Evolutionary conservation across 257 asterid genomes (phyloP).

Genomic region (Solanum clarkiae): DNA sequence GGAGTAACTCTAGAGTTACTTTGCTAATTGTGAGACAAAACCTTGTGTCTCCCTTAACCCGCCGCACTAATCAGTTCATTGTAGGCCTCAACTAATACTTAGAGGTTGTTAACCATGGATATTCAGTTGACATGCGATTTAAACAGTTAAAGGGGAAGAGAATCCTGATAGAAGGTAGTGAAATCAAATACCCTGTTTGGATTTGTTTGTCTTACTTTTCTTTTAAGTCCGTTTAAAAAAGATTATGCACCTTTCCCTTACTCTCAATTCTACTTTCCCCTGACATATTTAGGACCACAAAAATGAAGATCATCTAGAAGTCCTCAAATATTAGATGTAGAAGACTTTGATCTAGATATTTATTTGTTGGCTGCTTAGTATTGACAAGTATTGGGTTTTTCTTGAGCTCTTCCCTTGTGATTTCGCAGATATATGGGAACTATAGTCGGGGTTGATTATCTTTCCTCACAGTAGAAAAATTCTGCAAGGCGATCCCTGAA

Average conservation of each 20-base stretch:
- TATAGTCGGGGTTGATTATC: slow-evolving; percentile 52
- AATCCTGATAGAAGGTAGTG: slow-evolving; percentile 66
- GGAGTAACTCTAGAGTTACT: too few relatives aligned
- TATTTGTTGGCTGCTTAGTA: neutral
- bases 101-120: slow-evolving; percentile 44
- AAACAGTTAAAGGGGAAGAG: slow-evolving; percentile 69
- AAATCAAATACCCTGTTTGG: neutral
- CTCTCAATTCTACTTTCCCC: too few relatives aligned
- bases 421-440: slow-evolving; percentile 64
- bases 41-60: too few relatives aligned
- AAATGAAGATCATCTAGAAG: neutral
- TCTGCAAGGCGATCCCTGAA: neutral
- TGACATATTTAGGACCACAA: too few relatives aligned
- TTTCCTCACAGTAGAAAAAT: slow-evolving; percentile 43
- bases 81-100: neutral
- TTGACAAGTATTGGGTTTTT: neutral
- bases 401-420: neutral
- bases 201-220: too few relatives aligned
- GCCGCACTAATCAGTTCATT: too few relatives aligned
- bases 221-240: too few relatives aligned
- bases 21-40: too few relatives aligned
- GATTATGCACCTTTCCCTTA: too few relatives aligned
- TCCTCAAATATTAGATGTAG: neutral
- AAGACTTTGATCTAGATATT: neutral
- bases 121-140: slow-evolving; percentile 62